phyloP scores from a whole-genome alignment of 495 filamentous ascomycete species.

The Hypoxylon fuscum region DNA sequence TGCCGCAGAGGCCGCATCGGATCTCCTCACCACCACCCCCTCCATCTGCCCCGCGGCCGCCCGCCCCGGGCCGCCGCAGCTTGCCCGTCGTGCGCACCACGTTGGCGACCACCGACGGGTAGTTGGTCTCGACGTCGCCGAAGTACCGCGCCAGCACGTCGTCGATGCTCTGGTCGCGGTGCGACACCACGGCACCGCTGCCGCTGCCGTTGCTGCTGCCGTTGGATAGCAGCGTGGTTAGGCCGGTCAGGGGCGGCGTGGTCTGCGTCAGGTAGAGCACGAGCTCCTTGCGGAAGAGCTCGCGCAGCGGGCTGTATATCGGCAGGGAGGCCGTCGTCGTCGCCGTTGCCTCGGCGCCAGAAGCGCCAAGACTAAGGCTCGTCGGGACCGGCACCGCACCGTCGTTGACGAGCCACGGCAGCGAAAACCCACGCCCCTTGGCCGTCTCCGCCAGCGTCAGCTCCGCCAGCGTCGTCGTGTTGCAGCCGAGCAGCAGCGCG shows the following conservation, averaged over 20 bases:
- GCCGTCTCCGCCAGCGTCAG: conserved; percentile 86
- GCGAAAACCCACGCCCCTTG: conserved; percentile 83
- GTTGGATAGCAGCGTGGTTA: conserved; percentile 53
- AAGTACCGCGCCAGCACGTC: conserved; percentile 91
- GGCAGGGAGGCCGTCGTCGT: conserved; percentile 30
- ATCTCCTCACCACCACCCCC: neutral
- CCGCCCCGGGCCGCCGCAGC: conserved; percentile 61
- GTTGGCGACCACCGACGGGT: conserved; percentile 92
- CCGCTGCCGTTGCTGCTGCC: conserved; percentile 45
- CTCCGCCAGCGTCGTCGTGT: conserved; percentile 86
- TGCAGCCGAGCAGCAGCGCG: conserved; percentile 82
- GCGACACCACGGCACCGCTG: conserved; percentile 60
- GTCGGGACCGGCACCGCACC: conserved; percentile 67
- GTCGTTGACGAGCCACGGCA: conserved; percentile 85
- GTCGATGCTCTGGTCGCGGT: conserved; percentile 86
- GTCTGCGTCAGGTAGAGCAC: conserved; percentile 65
- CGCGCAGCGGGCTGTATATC: conserved; percentile 77
- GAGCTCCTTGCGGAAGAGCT: conserved; percentile 83
- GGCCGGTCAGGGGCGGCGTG: conserved; percentile 58
- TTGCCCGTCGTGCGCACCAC: conserved; percentile 89
- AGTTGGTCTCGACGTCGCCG: conserved; percentile 82
- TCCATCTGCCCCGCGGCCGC: too few species aligned
- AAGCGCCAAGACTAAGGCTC: conserved; percentile 53
- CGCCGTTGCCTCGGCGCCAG: neutral
- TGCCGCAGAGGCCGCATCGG: conserved; percentile 60